Base-by-base conservation (phyloP, 192 early-diverging fungal species). In the Entomortierella beljakovae region DNA sequence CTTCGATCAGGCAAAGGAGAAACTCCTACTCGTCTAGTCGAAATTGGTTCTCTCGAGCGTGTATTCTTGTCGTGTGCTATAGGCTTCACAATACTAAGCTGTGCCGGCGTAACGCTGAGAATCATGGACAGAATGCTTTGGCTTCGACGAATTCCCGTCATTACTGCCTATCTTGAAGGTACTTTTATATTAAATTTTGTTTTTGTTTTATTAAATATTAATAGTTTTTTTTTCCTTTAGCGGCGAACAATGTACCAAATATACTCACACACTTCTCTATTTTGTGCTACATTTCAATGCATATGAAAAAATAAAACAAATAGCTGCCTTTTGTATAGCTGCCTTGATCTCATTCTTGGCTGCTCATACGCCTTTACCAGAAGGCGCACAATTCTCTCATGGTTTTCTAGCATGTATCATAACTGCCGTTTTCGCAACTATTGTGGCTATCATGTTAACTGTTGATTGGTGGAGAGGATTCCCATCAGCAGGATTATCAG, bases 141-240 rank as follows among this genome's bases (percentile, higher is more conserved):
- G 57, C 40, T 79, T 11, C 29, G 67, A 61, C 57, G 52, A 20
- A 64, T 70, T 57, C 49, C 75, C 54, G 75, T 79, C 18, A 55
- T 79, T 18, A 69, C 67, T 8, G 75, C 75, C 4, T 79, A 79
- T 20, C 57, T 79, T 25, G 75, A 79, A 79, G 75, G 75, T 79
- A 79, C 3, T n/a, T 58, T 26, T 49, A 3, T 5, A 20, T 6
- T 1, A 53, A 53, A 32, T 23, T 18, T 11, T 46, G 22, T 26
- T 46, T 46, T 60, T 22, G 5, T 50, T 50, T 50, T 6, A 16
- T 16, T 16, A 50, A 50, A 31, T 9, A 42, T 40, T 22, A 26
- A 23, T 59, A 16, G 40, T 28, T 29, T 31, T n/a, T 6, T 3
- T 59, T 68, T 58, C 66, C 57, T 52, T 50, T 18, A 38, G 13